phyloP scores from a whole-genome alignment of 345 rosid genomes.

The Salix arbutifolia region DNA sequence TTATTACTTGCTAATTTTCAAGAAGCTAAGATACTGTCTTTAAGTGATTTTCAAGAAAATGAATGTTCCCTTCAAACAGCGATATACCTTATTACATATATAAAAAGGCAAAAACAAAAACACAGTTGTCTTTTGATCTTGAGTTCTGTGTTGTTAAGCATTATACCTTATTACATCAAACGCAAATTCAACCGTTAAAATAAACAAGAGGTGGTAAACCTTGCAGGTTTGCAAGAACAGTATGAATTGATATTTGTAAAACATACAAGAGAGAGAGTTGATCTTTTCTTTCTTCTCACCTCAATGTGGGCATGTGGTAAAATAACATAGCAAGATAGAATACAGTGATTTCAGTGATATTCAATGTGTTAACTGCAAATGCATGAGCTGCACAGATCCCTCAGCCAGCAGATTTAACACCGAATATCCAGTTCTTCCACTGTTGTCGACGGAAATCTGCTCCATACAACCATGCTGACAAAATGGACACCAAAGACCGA shows the following conservation, averaged over 20 bases:
- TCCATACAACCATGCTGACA: neutral
- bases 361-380: neutral
- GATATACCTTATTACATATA: no score
- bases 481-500: neutral
- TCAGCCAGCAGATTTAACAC: neutral
- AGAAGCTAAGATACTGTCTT: neutral
- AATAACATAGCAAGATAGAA: neutral
- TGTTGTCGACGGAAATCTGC: neutral
- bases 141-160: no score
- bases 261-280: neutral
- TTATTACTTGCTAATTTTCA: neutral
- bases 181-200: no score
- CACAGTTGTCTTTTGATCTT: no score
- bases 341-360: neutral
- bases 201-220: neutral
- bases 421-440: neutral
- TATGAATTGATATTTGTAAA: neutral
- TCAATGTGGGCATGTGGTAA: conserved; percentile 9
- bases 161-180: no score
- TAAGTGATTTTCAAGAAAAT: neutral
- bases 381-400: neutral
- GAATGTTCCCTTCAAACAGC: neutral
- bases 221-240: neutral
- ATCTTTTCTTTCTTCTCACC: conserved; percentile 9
- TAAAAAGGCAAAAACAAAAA: no score